These are phyloP conservation scores for Tolypocladium pustulatum DNA, from an alignment of 2,329 filamentous ascomycete species.

Conservation along the genomic window DNA sequence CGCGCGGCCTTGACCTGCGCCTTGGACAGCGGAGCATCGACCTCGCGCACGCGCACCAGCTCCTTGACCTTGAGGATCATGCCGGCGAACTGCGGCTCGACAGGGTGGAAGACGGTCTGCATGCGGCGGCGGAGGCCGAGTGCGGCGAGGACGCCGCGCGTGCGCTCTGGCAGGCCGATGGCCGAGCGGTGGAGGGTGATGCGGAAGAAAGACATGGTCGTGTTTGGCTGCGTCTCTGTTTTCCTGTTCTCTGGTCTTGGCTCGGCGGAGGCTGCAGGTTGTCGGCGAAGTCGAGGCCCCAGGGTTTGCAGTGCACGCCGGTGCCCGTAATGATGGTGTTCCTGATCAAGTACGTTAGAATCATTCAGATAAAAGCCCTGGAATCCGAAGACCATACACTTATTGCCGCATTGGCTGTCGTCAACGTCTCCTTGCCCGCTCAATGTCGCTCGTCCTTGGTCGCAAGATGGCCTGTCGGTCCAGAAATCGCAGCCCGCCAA, in stretches of 20 bases:
- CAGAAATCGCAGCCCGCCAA: background rate
- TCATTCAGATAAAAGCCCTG: too few species aligned
- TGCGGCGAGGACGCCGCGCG: constrained; percentile 69
- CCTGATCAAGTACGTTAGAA: background rate
- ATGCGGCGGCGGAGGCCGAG: constrained; percentile 78
- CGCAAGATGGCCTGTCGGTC: background rate
- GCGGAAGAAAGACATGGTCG: constrained; percentile 69
- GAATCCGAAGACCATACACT: background rate
- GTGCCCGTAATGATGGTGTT: background rate
- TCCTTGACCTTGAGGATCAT: constrained; percentile 95
- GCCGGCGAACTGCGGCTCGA: constrained; percentile 69
- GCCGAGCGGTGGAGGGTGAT: constrained; percentile 83
- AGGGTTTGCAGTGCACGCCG: background rate
- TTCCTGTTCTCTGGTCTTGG: background rate
- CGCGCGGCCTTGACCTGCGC: constrained; percentile 60
- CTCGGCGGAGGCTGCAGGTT: background rate
- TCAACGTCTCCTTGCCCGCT: background rate
- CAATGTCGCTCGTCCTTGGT: background rate
- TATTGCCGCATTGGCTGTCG: background rate
- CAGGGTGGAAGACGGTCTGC: constrained; percentile 83
- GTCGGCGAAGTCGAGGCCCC: background rate
- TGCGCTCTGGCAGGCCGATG: constrained; percentile 77
- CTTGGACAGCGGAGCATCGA: constrained; percentile 52
- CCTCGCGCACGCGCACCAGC: constrained; percentile 73
- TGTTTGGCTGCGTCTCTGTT: background rate